Base-by-base conservation (phyloP, 495 filamentous ascomycete genomes). In the Neurospora sp. region DNA sequence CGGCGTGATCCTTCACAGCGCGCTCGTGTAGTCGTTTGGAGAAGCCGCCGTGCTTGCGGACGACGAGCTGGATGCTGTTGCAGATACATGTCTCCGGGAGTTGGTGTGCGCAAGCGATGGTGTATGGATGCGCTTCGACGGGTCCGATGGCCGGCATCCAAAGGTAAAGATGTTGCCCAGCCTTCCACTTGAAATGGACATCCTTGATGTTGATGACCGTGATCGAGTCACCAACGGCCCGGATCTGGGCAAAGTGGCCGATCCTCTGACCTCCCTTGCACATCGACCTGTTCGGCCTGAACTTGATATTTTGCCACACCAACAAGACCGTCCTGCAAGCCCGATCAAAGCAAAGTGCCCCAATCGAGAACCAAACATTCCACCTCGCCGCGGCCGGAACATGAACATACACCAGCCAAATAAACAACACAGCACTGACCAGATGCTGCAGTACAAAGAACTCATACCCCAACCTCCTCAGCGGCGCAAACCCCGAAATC, bases 391-490 rank as follows among this genome's bases (percentile, higher is more conserved):
- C 83, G 37, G 22, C 71, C 4, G 92, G 91, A 0, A 90, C 84
- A 78, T 97, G 93, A 35, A 86, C 74, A 73, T 88, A 89, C 39
- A 94, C 80, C 53, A 91, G 84, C 73, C 85, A 88, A n/a, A 93
- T 81, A 46, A 97, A 91, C 4, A 90, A 83, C 44, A 87, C 81
- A 73, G 90, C 91, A 35, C 89, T 87, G 39, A 91, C 77, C 27
- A 97, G 80, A 76, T 97, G 94, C 76, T 96, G 93, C 5, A 93
- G 71, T 18, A 97, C 90, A 74, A 96, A 97, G 40, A 96, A 77
- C 79, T 96, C 94, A 75, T 96, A 96, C 40, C 86, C 84, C 79
- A 89, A 82, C 2, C 88, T 82, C 16, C 93, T 87, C 39, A 96
- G 82, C 0, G 93, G 93, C 2, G 88, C 87, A 18, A 91, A 84